Evolutionary conservation across 2,329 filamentous ascomycete species (phyloP).

Genomic region (Cercospora canescens): DNA sequence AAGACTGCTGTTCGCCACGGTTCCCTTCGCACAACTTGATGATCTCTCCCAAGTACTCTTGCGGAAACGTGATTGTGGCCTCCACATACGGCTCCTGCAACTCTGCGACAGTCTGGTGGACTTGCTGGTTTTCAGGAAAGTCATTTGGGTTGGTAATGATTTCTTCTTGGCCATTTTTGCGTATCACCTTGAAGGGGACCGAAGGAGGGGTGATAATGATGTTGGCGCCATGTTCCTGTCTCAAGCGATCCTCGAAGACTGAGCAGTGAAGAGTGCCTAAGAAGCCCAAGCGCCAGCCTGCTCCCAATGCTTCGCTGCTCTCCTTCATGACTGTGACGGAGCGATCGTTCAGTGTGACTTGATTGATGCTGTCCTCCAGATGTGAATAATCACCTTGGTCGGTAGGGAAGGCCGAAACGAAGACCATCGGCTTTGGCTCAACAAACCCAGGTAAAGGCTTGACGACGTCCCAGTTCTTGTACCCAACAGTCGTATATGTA

Average conservation of each 20-base stretch:
- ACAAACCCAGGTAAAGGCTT: slow-evolving; percentile 88
- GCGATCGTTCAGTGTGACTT: slow-evolving; percentile 90
- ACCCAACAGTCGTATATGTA: slow-evolving; percentile 83
- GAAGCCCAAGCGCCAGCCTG: slow-evolving; percentile 92
- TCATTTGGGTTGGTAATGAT: slow-evolving; percentile 83
- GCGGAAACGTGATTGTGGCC: slow-evolving; percentile 85
- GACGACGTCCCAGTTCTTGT: slow-evolving; percentile 64
- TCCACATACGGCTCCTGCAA: slow-evolving; percentile 74
- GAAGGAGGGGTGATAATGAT: slow-evolving; percentile 97
- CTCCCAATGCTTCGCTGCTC: slow-evolving; percentile 87
- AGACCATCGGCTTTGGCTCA: slow-evolving; percentile 98
- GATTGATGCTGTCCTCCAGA: slow-evolving; percentile 89
- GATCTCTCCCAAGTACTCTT: slow-evolving; percentile 89
- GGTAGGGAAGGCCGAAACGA: slow-evolving; percentile 93
- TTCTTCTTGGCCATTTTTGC: slow-evolving; percentile 72
- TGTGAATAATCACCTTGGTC: slow-evolving; percentile 85
- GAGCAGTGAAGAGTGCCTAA: slow-evolving; percentile 96
- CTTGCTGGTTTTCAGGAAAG: slow-evolving; percentile 73
- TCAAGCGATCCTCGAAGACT: slow-evolving; percentile 94
- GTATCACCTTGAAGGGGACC: slow-evolving; percentile 85
- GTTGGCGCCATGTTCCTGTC: slow-evolving; percentile 89
- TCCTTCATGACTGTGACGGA: slow-evolving; percentile 94
- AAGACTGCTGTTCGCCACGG: slow-evolving; percentile 79
- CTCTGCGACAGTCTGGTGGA: slow-evolving; percentile 58
- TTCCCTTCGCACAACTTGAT: slow-evolving; percentile 94